A percentile compares a stretch with the other conserved stretches of the same genome.
Evolutionary conservation across 371 early-diverging fungal species (phyloP).

Genomic region (Quaeritorhiza haematococci): DNA sequence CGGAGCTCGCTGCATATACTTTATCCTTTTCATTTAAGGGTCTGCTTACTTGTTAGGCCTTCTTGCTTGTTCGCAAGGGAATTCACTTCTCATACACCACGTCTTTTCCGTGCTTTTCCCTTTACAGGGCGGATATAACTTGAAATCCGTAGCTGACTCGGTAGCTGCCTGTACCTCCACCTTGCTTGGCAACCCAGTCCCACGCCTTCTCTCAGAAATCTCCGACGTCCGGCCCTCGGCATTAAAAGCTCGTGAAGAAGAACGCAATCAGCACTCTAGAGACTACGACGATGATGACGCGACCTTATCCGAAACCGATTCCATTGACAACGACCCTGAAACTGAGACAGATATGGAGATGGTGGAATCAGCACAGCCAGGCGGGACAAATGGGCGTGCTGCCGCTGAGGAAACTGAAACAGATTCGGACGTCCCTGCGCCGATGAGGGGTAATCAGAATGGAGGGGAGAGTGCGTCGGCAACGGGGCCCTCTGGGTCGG

Average conservation of each 20-base stretch:
- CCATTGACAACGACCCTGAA: neutral
- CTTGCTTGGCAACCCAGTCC: constrained; percentile 58
- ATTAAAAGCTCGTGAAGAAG: neutral
- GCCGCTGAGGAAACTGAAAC: too few relatives aligned
- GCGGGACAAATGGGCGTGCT: too few relatives aligned
- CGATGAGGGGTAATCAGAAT: too few relatives aligned
- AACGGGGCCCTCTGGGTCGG: too few relatives aligned
- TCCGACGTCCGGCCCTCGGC: neutral
- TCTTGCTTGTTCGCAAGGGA: constrained; percentile 8
- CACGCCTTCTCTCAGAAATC: neutral
- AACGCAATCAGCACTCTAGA: neutral
- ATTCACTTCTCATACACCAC: neutral
- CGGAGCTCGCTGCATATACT: neutral
- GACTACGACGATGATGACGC: neutral
- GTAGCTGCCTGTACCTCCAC: constrained; percentile 71
- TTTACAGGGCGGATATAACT: constrained; percentile 71
- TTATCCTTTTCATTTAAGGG: neutral
- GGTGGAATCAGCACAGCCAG: too few relatives aligned
- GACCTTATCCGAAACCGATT: neutral
- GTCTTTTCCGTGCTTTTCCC: neutral
- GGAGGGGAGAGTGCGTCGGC: too few relatives aligned
- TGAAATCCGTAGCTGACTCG: constrained; percentile 67
- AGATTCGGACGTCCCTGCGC: too few relatives aligned
- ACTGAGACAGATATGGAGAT: too few relatives aligned
- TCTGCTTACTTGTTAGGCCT: neutral